Conservation (phyloP, 306 rosid genomes). For the Cicer yamashitae region DNA sequence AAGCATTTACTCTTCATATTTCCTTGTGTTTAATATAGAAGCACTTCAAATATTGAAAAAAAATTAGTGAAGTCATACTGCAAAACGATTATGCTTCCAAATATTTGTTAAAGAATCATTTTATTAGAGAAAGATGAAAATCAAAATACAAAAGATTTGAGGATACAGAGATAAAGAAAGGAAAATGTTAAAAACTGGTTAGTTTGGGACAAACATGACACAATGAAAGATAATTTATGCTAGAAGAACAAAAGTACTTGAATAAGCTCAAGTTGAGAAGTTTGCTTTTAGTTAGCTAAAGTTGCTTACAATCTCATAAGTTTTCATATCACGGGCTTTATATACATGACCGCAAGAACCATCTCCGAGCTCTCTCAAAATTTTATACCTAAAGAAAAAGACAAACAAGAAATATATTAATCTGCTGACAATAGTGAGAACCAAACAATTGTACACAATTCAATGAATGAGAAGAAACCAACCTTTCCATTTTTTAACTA, state of each 20-base stretch:
- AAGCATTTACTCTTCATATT: background rate
- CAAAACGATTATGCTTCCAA: background rate
- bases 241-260: conserved; percentile 23
- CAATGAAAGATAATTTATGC: conserved; percentile 14
- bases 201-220: conserved; percentile 23
- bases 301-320: conserved; percentile 73
- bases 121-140: conserved; percentile 15
- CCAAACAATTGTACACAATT: conserved; percentile 9
- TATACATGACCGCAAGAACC: conserved; percentile 92
- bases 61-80: background rate
- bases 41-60: background rate
- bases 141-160: background rate
- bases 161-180: background rate
- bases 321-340: conserved; percentile 72
- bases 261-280: conserved; percentile 33
- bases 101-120: background rate
- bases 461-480: conserved; percentile 42
- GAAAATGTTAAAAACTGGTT: background rate
- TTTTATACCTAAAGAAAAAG: conserved; percentile 60
- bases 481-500: conserved; percentile 76
- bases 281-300: conserved; percentile 26
- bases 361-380: conserved; percentile 88
- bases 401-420: conserved; percentile 21
- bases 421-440: conserved; percentile 37
- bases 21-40: conserved; percentile 4